Percentiles rank a stretch among this genome's conserved stretches.
phyloP scores from a whole-genome alignment of 352 stramenopile genomes.

The Blastocystis sp. region DNA sequence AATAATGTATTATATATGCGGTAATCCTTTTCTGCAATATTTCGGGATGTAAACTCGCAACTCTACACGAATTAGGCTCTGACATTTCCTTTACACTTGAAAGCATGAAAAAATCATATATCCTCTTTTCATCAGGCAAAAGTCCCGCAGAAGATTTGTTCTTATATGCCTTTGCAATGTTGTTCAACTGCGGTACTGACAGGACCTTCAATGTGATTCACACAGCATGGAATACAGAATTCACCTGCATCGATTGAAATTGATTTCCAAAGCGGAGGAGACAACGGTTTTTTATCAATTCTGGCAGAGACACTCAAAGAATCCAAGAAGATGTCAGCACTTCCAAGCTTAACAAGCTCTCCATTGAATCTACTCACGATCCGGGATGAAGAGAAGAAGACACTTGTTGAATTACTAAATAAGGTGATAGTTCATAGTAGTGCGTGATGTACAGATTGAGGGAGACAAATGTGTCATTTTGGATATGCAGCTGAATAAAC shows the following conservation, averaged over 20 bases:
- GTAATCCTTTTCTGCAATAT: background rate
- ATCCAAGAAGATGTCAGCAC: slow-evolving; percentile 18
- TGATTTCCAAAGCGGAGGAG: too few relatives aligned
- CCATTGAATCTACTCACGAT: slow-evolving; percentile 46
- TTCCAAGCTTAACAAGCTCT: slow-evolving; percentile 51
- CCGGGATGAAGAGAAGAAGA: slow-evolving; percentile 46
- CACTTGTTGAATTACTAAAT: slow-evolving; percentile 20
- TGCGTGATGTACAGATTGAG: slow-evolving; percentile 35
- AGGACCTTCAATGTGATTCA: background rate
- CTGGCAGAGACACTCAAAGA: background rate
- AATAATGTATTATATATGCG: background rate
- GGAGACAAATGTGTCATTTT: slow-evolving; percentile 55
- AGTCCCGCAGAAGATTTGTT: background rate
- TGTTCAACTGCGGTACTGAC: background rate
- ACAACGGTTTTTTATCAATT: too few relatives aligned
- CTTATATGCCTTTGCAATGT: background rate
- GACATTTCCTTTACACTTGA: background rate
- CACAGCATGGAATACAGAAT: background rate
- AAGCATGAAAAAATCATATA: background rate
- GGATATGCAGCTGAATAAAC: slow-evolving; percentile 28
- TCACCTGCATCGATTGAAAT: background rate
- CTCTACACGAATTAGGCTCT: background rate
- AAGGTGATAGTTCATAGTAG: background rate
- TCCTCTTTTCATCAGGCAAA: background rate
- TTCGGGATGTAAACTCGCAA: background rate